Percentiles rank a stretch among this genome's conserved stretches.
Evolutionary conservation across 805 yeast genomes (phyloP).

Genomic region (Saccharomycopsis capsularis): DNA sequence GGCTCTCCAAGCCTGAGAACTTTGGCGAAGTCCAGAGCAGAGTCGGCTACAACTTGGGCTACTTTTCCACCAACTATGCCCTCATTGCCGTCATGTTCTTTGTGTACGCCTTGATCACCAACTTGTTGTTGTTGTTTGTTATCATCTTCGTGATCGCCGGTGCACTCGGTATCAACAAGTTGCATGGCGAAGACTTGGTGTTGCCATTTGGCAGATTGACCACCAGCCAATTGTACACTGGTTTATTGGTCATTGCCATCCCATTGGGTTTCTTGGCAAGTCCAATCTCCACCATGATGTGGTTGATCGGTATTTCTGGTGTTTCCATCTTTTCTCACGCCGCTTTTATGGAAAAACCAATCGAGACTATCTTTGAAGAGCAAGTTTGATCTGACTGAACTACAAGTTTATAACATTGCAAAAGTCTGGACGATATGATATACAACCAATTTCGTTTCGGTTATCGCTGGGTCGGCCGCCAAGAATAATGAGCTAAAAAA

Average conservation of each 20-base stretch:
- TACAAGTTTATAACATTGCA: background rate
- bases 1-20: slow-evolving; percentile 84
- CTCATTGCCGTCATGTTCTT: slow-evolving; percentile 65
- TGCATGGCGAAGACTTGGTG: slow-evolving; percentile 77
- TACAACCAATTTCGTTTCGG: no score
- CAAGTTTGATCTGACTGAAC: slow-evolving; percentile 37
- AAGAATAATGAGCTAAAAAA: no score
- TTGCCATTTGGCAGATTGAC: slow-evolving; percentile 67
- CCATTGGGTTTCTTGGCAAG: slow-evolving; percentile 84
- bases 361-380: slow-evolving; percentile 90
- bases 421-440: no score
- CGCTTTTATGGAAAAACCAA: slow-evolving; percentile 86
- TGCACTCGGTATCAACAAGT: slow-evolving; percentile 65
- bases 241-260: slow-evolving; percentile 63
- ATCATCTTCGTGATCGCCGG: slow-evolving; percentile 68
- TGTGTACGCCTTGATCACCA: slow-evolving; percentile 82
- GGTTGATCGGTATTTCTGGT: slow-evolving; percentile 85
- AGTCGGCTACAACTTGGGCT: slow-evolving; percentile 76
- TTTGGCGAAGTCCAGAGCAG: slow-evolving; percentile 86
- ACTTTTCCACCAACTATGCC: slow-evolving; percentile 82
- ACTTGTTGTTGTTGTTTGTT: slow-evolving; percentile 77
- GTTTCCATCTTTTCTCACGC: slow-evolving; percentile 82
- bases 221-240: slow-evolving; percentile 79
- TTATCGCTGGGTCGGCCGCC: no score
- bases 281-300: slow-evolving; percentile 81